Evolutionary conservation across 2,329 filamentous ascomycete species (phyloP), one percentile per base, ranked within the genome.

Genomic region (Dothistroma pini): DNA sequence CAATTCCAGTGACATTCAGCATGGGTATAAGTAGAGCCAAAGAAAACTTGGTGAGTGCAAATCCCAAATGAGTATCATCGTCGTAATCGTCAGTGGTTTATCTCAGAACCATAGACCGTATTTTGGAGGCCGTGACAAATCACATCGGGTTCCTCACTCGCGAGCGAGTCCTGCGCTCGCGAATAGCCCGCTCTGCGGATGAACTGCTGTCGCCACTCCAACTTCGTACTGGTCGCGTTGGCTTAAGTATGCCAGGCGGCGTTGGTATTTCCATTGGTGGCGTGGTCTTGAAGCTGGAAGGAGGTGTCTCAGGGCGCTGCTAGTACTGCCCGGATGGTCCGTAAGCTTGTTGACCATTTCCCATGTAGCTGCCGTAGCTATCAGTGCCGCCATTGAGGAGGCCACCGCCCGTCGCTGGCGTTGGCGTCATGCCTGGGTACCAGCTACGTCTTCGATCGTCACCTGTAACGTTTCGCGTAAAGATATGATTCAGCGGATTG

Each of bases 371-470:
- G 7, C 68, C 68, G 48, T 68, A 69, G 16, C 66, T 65, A 55
- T 69, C 68, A 11, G 68, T 66, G 1, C 66, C 68, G 32, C 59
- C 57, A n/a, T 59, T 58, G 50, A 58, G n/a, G 6, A 52, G 48
- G 2, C 60, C 62, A 29, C 19, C 10, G 5, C 21, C 29, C 8
- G 51, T 14, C 12, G 9, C 31, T 21, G 25, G 14, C 8, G 3
- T 32, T 12, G 59, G 50, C 4, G 58, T 25, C 54, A 61, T 64
- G 16, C 58, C 58, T 22, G 63, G 60, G 48, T 68, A 70, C 61
- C 63, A 67, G 52, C 66, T 69, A 21, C 66, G 64, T 44, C 68
- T 58, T 29, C 67, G 63, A 11, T 67, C 66, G 5, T 68, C 67
- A 8, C 58, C 38, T 21, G 25, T 41, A 12, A 49, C 55, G 10